These are phyloP conservation scores for Phytophthora pluvialis DNA, from an alignment of 352 stramenopile genomes.

Conservation along the genomic window DNA sequence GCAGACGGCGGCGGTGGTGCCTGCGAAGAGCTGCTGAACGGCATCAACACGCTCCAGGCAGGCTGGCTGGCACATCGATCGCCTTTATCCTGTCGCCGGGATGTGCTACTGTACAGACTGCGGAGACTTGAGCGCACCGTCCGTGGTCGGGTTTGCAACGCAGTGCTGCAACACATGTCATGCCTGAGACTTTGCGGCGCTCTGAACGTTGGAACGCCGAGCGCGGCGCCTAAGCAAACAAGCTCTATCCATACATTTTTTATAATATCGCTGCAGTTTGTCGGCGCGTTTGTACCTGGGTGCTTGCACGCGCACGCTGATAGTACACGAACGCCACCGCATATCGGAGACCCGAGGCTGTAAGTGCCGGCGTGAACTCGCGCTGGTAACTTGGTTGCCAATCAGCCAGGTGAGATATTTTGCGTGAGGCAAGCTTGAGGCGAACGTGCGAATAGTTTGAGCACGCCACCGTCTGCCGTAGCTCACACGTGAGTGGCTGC, in stretches of 20 bases:
- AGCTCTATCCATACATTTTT: not conserved
- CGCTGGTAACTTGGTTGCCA: conserved; percentile 9
- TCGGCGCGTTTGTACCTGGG: not conserved
- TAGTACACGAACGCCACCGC: conserved; percentile 8
- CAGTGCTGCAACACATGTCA: conserved; percentile 20
- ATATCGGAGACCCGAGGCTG: conserved; percentile 5
- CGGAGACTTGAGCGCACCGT: conserved; percentile 16
- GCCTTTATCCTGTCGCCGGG: conserved; percentile 25
- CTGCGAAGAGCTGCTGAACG: conserved; percentile 10
- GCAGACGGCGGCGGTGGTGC: conserved; percentile 13
- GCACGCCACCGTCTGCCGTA: conserved; percentile 4
- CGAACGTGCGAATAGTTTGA: not conserved
- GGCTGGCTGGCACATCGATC: conserved; percentile 27
- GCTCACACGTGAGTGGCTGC: not conserved
- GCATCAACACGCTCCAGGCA: conserved; percentile 16
- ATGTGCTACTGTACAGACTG: conserved; percentile 18
- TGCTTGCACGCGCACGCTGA: conserved; percentile 2
- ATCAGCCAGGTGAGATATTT: not conserved
- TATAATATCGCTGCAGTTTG: not conserved
- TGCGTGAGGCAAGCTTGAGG: not conserved
- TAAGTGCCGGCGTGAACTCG: not conserved
- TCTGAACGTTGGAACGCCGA: conserved; percentile 9
- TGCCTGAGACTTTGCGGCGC: conserved; percentile 5
- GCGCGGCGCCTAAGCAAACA: not conserved
- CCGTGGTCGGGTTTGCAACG: conserved; percentile 13